Conservation (phyloP, 2,329 filamentous ascomycete species). For the Exophiala spinifera region DNA sequence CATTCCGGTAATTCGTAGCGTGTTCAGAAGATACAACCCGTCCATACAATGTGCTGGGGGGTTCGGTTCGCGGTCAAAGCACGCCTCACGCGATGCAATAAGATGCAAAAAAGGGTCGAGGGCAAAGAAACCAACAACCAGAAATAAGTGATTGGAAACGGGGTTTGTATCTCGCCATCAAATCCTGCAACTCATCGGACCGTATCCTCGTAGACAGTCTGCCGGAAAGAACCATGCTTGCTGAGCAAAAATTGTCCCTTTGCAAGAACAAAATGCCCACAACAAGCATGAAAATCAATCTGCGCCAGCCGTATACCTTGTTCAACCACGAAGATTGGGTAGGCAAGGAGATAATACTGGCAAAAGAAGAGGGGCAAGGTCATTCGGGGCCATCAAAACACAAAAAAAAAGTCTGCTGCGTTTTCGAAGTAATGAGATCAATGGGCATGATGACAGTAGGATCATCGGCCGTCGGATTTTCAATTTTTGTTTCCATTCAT, state of each 20-base stretch:
- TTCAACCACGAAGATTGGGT: constrained; percentile 62
- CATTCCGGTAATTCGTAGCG: too few relatives aligned
- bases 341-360: constrained; percentile 86
- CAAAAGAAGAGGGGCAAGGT: constrained; percentile 41
- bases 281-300: constrained; percentile 54
- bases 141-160: neutral
- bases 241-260: too few relatives aligned
- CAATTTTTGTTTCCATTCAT: constrained; percentile 13
- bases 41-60: too few relatives aligned
- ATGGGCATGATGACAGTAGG: neutral
- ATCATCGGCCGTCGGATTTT: neutral
- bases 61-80: too few relatives aligned
- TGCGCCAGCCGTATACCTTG: constrained; percentile 95
- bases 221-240: constrained; percentile 62
- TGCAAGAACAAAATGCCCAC: constrained; percentile 37
- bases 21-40: too few relatives aligned
- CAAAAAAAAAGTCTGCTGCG: too few relatives aligned
- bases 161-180: constrained; percentile 75
- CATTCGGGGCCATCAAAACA: too few relatives aligned
- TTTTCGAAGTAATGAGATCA: too few relatives aligned
- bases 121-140: too few relatives aligned
- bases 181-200: constrained; percentile 68
- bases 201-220: constrained; percentile 68
- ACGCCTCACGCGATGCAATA: too few relatives aligned
- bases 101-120: too few relatives aligned